phyloP scores from a whole-genome alignment of 202 grass and related monocot genomes.

The Schoenoplectus triqueter region DNA sequence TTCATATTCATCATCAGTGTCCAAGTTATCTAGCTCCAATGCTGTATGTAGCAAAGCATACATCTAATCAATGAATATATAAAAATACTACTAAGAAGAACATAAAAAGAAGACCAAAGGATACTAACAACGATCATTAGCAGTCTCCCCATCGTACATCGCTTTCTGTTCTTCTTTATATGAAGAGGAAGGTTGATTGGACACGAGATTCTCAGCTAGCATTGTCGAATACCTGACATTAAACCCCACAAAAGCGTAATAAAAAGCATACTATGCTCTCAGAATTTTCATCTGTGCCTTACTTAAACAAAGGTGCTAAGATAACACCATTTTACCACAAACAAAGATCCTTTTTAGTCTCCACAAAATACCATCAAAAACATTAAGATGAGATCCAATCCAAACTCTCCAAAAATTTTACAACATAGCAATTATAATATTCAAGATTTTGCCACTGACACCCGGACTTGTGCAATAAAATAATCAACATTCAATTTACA shows the following conservation, averaged over 20 bases:
- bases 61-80: conserved; percentile 31
- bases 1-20: conserved; percentile 72
- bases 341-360: background rate
- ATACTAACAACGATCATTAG: conserved; percentile 45
- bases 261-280: background rate
- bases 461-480: background rate
- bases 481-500: conserved; percentile 8
- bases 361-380: background rate
- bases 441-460: conserved; percentile 18
- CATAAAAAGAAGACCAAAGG: conserved; percentile 34
- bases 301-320: conserved; percentile 37
- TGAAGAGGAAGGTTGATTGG: conserved; percentile 56
- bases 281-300: background rate
- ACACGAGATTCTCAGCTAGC: conserved; percentile 96
- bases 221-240: conserved; percentile 93
- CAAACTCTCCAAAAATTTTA: background rate
- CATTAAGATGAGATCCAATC: background rate
- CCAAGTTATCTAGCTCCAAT: conserved; percentile 53
- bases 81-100: conserved; percentile 29
- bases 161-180: conserved; percentile 46
- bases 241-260: conserved; percentile 26
- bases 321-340: conserved; percentile 15
- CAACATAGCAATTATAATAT: background rate
- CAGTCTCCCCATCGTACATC: conserved; percentile 36
- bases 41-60: conserved; percentile 40